Base-by-base conservation (phyloP, 2,329 filamentous ascomycete species). In the Pestalotiopsis sp. region DNA sequence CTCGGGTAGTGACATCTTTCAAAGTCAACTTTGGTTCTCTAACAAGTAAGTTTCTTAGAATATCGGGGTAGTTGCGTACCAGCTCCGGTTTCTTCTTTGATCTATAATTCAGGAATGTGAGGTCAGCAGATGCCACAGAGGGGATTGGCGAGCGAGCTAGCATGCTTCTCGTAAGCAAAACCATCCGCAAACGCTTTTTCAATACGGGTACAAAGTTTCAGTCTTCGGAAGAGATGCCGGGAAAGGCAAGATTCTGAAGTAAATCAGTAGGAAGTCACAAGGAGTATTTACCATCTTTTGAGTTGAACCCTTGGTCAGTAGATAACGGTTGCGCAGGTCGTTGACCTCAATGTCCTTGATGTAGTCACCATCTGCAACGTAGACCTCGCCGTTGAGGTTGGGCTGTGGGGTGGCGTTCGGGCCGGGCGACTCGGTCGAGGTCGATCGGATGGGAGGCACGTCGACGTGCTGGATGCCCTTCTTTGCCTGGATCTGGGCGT, bases 311-410 rank as follows among this genome's bases (percentile, higher is more conserved):
- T 98, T 98, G 73, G 95, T 99, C 84, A 99, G 88, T 80, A 95
- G 92, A 82, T 99, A 99, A 76, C 95, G 93, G 80, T 98, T 99
- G 73, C 95, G 92, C 78, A 98, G 84, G 82, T 98, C 95, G 82
- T 99, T 99, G 85, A 99, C 94, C 85, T 98, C 96, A 78, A 99
- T 97, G 78, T 99, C 96, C 82, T 97, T 96, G 83, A 99, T 98
- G 80, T 93, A 98, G 83, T 99, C 96, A 76, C 96, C 96, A 79
- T 98, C 96, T 71, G 95, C 92, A 75, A 97, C 92, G 79, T 98
- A 98, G 80, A 97, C 92, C 77, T 97, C 94, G 76, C 92, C 90
- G 76, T 95, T 94, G 80, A 97, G 87, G 70, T 89, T 89, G 39
- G 80, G 76, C 23, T 80, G 75, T 11, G 72, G 73, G 69, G 75